These are phyloP conservation scores for Durotheca rogersii DNA, from an alignment of 495 filamentous ascomycete genomes.

Conservation along the genomic window DNA sequence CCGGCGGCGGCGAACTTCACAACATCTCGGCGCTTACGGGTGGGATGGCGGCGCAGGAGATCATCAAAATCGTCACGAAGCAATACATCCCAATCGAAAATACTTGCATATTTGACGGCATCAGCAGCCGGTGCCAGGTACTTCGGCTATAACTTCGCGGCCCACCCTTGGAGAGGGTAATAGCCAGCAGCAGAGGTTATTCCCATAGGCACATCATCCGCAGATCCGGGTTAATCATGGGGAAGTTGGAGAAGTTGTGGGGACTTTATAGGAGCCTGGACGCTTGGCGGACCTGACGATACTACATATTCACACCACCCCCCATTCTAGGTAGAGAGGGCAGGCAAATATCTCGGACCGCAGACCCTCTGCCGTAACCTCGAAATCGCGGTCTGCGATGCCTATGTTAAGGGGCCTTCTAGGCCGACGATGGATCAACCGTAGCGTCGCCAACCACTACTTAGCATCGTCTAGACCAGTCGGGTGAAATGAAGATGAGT, in stretches of 20 bases:
- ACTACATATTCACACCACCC: conserved; percentile 34
- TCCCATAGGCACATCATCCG: conserved; percentile 39
- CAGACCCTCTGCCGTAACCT: conserved; percentile 35
- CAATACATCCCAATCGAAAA: conserved; percentile 97
- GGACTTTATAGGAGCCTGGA: conserved; percentile 28
- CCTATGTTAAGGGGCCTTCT: conserved; percentile 13
- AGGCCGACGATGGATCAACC: conserved; percentile 7
- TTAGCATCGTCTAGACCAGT: conserved; percentile 13
- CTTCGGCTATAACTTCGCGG: conserved; percentile 48
- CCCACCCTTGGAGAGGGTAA: conserved; percentile 10
- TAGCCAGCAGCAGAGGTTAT: conserved; percentile 24
- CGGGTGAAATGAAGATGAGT: conserved; percentile 30
- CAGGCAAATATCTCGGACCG: conserved; percentile 36
- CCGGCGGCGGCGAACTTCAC: conserved; percentile 85
- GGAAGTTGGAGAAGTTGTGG: conserved; percentile 34
- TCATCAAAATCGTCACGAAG: conserved; percentile 92
- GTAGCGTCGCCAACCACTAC: conserved; percentile 15
- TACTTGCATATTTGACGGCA: conserved; percentile 89
- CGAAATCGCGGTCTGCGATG: conserved; percentile 17
- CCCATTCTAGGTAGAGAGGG: conserved; percentile 18
- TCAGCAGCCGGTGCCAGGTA: conserved; percentile 75
- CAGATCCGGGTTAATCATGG: conserved; percentile 48
- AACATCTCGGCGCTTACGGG: conserved; percentile 90
- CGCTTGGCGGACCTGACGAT: conserved; percentile 36
- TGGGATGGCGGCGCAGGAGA: conserved; percentile 91